Evolutionary conservation across 75 land plant genomes (phyloP), one percentile per base, ranked within the genome.

Genomic region (Isoetes taiwanensis): DNA sequence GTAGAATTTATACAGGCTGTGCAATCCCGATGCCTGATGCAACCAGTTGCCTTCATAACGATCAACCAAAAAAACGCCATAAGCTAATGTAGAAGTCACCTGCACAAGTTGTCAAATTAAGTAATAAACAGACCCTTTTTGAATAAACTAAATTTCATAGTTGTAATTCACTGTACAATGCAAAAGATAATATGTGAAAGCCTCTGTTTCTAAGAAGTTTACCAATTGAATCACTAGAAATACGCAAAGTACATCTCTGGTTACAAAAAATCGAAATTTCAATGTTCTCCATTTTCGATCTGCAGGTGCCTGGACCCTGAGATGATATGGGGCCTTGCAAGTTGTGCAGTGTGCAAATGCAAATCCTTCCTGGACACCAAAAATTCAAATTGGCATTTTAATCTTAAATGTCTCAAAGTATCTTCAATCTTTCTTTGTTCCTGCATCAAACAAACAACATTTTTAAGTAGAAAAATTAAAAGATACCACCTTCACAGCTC

Each of bases 321-420:
- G 59, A 63, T 83, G 74, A 58, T 90, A 90, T 64, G 81, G 86
- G 23, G 93, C 83, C 69, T 90, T 90, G 72, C 96, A 90, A 17
- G 96, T 90, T 53, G 96, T 90, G 58, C 96, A 90, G 59, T 90
- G 86, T 59, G 84, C 74, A 76, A 90, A 86, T 16, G 94, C 93
- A 80, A 86, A 90, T 10, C 93, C 97, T 77, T 86, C 97, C 97
- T 85, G 90, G 29, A 65, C n/a, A n/a, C n/a, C n/a, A n/a, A n/a
- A n/a, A 61, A 57, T 30, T 61, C 25, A n/a, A 34, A 40, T n/a
- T 57, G 17, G 12, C 21, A 17, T 19, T 0, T 5, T 19, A 19
- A 57, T 12, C 2, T 24, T n/a, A 63, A 2, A 28, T 21, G n/a
- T 5, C 3, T 21, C 32, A 41, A 19, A 3, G 57, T 2, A 11